Evolutionary conservation across 2,329 filamentous ascomycete species (phyloP).

Genomic region (Verticillium longisporum): DNA sequence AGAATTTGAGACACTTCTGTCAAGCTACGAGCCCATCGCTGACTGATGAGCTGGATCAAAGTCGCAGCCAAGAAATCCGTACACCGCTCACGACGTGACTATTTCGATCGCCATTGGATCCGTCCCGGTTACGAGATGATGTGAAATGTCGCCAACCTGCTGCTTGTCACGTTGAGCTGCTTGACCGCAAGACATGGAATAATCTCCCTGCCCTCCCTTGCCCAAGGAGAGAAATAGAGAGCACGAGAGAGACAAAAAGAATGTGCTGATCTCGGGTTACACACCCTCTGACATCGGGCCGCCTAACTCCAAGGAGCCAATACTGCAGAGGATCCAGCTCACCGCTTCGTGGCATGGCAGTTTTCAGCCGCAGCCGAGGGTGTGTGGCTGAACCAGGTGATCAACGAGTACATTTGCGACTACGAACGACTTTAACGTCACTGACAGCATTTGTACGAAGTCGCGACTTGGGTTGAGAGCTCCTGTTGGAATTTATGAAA

Average conservation of each 20-base stretch:
- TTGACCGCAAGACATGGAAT: too few relatives aligned
- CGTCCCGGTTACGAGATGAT: background rate
- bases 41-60: background rate
- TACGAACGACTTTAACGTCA: background rate
- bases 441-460: too few relatives aligned
- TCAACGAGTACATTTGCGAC: background rate
- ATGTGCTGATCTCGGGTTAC: background rate
- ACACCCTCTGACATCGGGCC: background rate
- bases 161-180: too few relatives aligned
- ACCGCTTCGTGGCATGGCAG: background rate
- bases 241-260: background rate
- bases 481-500: background rate
- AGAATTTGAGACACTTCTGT: background rate
- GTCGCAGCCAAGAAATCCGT: background rate
- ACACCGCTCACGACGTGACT: background rate
- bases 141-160: background rate
- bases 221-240: too few relatives aligned
- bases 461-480: too few relatives aligned
- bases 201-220: background rate
- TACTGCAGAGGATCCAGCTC: background rate
- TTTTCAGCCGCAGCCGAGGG: background rate
- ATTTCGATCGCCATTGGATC: background rate
- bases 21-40: background rate
- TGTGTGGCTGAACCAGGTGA: background rate
- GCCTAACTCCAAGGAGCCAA: background rate